Conservation (phyloP, 257 asterid genomes). For the Ehretia macrophylla region DNA sequence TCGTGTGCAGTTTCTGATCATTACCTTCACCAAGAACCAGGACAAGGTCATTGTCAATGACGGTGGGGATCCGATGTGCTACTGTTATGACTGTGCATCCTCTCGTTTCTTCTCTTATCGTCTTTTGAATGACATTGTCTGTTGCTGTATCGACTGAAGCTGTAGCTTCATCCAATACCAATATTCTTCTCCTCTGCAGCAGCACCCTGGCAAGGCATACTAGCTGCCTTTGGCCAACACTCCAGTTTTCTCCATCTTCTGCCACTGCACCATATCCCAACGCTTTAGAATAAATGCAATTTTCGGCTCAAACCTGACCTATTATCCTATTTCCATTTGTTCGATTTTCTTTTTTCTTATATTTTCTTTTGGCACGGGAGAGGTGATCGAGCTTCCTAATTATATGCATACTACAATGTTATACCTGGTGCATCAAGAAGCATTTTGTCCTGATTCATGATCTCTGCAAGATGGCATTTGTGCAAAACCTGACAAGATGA, state of each 20-base stretch:
- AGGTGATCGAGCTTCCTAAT: not conserved
- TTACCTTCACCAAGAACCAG: slow-evolving; percentile 78
- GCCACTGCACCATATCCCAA: slow-evolving; percentile 40
- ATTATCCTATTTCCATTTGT: no score
- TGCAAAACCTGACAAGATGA: slow-evolving; percentile 42
- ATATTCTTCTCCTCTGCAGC: slow-evolving; percentile 55
- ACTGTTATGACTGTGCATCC: slow-evolving; percentile 74
- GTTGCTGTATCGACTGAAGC: slow-evolving; percentile 75
- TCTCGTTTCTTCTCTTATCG: slow-evolving; percentile 64
- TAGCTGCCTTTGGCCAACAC: slow-evolving; percentile 78
- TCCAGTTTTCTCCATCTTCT: slow-evolving; percentile 92
- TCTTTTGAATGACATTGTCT: slow-evolving; percentile 64
- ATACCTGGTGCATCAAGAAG: slow-evolving; percentile 76
- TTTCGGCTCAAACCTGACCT: no score
- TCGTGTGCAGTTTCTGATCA: slow-evolving; percentile 1
- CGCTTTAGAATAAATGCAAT: not conserved
- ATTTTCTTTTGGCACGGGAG: no score
- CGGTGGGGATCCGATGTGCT: slow-evolving; percentile 88
- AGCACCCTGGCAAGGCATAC: slow-evolving; percentile 70
- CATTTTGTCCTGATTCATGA: slow-evolving; percentile 53
- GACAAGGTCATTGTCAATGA: slow-evolving; percentile 74
- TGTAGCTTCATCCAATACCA: slow-evolving; percentile 79
- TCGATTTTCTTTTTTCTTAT: not conserved
- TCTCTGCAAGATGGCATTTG: slow-evolving; percentile 63
- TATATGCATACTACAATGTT: not conserved